These are phyloP conservation scores for Lasiodiplodia theobromae DNA, from an alignment of 2,329 filamentous ascomycete species.

Conservation along the genomic window DNA sequence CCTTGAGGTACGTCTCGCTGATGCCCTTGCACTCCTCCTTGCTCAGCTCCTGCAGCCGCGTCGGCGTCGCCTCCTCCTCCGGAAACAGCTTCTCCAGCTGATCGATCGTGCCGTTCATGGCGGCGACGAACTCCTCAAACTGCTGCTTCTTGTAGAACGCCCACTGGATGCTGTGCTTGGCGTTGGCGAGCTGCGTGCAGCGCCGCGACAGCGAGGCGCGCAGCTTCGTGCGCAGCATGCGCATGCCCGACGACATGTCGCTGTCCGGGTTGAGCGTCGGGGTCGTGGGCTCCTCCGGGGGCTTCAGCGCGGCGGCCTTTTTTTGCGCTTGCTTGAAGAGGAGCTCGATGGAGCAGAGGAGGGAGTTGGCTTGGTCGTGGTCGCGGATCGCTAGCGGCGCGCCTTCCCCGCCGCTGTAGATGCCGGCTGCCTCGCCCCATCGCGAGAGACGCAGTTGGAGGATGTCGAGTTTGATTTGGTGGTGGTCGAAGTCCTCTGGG, in stretches of 20 bases:
- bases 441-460: slow-evolving; percentile 14
- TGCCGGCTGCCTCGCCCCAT: slow-evolving; percentile 9
- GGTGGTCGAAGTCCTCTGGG: background rate
- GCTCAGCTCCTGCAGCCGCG: background rate
- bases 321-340: background rate
- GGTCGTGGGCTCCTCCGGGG: background rate
- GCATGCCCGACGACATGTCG: background rate
- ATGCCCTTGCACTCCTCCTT: slow-evolving; percentile 6
- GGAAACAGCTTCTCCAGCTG: slow-evolving; percentile 4
- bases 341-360: background rate
- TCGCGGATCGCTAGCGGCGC: background rate
- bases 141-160: slow-evolving; percentile 10
- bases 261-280: background rate
- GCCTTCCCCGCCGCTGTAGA: background rate
- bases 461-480: slow-evolving; percentile 12
- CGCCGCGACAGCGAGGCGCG: background rate
- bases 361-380: background rate
- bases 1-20: background rate
- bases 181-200: background rate
- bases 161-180: slow-evolving; percentile 4
- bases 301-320: background rate
- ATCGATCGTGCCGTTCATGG: background rate
- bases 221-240: background rate
- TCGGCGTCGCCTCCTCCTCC: background rate
- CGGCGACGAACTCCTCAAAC: background rate